Evolutionary conservation across 1,284 basidiomycete genomes (phyloP).

Genomic region (Tilletia setariae): DNA sequence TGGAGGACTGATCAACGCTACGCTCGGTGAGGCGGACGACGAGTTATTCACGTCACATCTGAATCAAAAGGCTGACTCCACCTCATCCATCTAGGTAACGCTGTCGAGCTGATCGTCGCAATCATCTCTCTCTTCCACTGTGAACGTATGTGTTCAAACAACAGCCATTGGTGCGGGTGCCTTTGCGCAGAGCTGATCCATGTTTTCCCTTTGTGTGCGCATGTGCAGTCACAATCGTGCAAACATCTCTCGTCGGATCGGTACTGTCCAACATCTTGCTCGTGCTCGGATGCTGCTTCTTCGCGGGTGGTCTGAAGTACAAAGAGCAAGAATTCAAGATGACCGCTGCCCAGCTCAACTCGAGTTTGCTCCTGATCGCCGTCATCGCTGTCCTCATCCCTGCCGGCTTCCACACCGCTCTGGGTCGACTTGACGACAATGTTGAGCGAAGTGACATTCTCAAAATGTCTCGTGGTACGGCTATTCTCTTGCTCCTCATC

Average conservation of each 20-base stretch:
- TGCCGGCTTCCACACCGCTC: conserved; percentile 43
- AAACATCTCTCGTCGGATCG: conserved; percentile 44
- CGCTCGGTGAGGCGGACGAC: conserved; percentile 26
- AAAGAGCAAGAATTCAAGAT: conserved; percentile 38
- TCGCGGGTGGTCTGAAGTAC: conserved; percentile 42
- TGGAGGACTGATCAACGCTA: conserved; percentile 46
- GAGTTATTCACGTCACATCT: background rate
- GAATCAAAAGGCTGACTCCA: background rate
- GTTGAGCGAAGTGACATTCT: conserved; percentile 42
- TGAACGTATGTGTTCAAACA: conserved; percentile 22
- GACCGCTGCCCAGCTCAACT: conserved; percentile 38
- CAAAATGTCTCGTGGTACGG: conserved; percentile 38
- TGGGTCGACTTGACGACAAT: conserved; percentile 24
- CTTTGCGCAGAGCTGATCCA: background rate
- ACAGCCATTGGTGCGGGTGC: background rate
- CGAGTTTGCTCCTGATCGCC: conserved; percentile 41
- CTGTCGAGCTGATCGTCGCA: conserved; percentile 47
- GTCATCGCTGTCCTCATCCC: conserved; percentile 47
- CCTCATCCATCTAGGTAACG: conserved; percentile 24
- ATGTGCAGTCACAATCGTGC: conserved; percentile 33
- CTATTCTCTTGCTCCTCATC: conserved; percentile 41
- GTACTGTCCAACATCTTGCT: conserved; percentile 44
- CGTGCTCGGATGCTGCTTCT: conserved; percentile 43
- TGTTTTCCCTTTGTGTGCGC: too few species aligned
- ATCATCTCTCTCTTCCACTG: conserved; percentile 48